These are phyloP conservation scores for Cercospora nicotianae DNA, from an alignment of 2,329 filamentous ascomycete genomes.

Conservation along the genomic window DNA sequence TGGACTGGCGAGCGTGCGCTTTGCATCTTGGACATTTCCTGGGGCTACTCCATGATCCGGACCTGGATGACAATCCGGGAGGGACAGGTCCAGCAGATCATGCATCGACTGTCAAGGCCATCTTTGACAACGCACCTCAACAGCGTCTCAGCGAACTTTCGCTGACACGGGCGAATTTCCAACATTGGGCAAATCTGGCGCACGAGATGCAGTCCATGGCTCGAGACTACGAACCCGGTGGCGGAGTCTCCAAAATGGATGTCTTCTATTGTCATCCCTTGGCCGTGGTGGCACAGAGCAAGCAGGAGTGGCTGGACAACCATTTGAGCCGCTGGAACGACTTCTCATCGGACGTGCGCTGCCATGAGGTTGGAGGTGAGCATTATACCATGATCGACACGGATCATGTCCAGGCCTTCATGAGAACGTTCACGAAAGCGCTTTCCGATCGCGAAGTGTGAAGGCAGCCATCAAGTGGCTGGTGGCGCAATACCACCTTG, in stretches of 20 bases:
- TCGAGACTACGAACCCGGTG: conserved; percentile 45
- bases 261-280: conserved; percentile 45
- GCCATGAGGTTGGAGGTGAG: conserved; percentile 26
- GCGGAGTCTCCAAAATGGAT: conserved; percentile 43
- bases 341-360: conserved; percentile 20
- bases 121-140: conserved; percentile 2
- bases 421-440: conserved; percentile 9
- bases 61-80: not conserved
- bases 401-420: conserved; percentile 26
- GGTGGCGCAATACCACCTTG: not conserved
- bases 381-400: conserved; percentile 31
- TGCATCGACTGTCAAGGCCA: not conserved
- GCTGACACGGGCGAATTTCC: not conserved
- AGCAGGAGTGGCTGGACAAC: conserved; percentile 37
- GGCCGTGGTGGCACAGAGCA: conserved; percentile 31
- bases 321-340: conserved; percentile 29
- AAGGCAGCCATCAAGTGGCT: not conserved
- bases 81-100: not conserved
- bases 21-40: conserved; percentile 47
- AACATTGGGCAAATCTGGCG: conserved; percentile 9
- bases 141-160: not conserved
- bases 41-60: conserved; percentile 38
- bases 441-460: conserved; percentile 10
- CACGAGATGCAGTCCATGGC: conserved; percentile 16
- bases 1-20: conserved; percentile 44